Base-by-base conservation (phyloP, 495 filamentous ascomycete genomes). In the Neurospora tetraspora region DNA sequence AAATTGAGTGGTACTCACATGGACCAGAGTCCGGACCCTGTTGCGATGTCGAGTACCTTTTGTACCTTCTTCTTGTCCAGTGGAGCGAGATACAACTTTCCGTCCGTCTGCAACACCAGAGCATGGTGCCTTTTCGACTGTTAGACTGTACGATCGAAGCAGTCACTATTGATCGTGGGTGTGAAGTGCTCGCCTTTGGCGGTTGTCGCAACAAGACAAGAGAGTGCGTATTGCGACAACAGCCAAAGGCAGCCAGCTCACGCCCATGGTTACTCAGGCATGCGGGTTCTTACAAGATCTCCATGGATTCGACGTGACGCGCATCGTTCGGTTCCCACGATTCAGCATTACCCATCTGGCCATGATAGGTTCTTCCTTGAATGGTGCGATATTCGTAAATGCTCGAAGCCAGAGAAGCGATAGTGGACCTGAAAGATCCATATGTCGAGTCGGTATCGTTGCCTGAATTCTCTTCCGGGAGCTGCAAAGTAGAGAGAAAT, bases 1-100 rank as follows among this genome's bases (percentile, higher is more conserved):
- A 12, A 61, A 23, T 27, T 23, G 45, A 5, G 0, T 6, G 20
- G 11, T 16, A 61, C 53, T 61, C 53, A 61, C 53, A 80, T 80
- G 70, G 84, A 83, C 86, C 87, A 89, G n/a, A 61, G 39, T 6
- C 85, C 85, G 2, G 83, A 92, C 2, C 92, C 92, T 10, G 90
- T 92, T 5, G 89, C 91, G 12, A 93, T 85, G 75, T 93, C 92
- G 3, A 94, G 84, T 12, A 93, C 87, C 20, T 81, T 79, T 72
- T 82, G 40, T 18, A 71, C 5, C 11, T 42, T 71, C 18, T 78
- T 74, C 7, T 77, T 47, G 5, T 72, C 65, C 23, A 84, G 70
- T 8, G 79, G 80, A 8, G 81, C 79, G 14, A 78, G 70, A 68
- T 61, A 73, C 31, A 92, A 74, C 71, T 84, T 85, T 34, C 83